phyloP scores from a whole-genome alignment of 345 rosid species.

The Lepidium africanum region DNA sequence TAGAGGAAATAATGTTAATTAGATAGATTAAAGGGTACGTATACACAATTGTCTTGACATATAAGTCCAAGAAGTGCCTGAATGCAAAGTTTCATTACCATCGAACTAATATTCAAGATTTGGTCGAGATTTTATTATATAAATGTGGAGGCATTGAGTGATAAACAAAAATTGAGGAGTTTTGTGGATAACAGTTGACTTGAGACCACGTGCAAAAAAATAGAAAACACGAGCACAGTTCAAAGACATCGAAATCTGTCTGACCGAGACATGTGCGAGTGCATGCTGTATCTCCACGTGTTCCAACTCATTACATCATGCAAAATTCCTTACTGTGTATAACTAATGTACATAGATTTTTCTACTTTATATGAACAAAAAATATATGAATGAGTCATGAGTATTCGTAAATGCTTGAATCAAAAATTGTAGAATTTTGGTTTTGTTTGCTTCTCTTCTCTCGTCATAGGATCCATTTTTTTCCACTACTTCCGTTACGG shows the following conservation, averaged over 20 bases:
- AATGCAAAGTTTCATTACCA: background rate
- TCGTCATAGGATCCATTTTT: background rate
- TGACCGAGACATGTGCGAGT: slow-evolving; percentile 23
- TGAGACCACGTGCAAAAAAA: slow-evolving; percentile 24
- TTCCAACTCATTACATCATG: slow-evolving; percentile 12
- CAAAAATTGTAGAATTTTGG: background rate
- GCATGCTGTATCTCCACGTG: slow-evolving; percentile 24
- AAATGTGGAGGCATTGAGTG: background rate
- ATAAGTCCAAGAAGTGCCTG: background rate
- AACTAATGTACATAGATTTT: background rate
- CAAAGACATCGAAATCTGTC: slow-evolving; percentile 27
- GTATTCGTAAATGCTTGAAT: background rate
- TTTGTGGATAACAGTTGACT: slow-evolving; percentile 25
- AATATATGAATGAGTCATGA: background rate
- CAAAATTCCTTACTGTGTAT: background rate
- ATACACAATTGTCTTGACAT: background rate
- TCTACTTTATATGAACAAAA: background rate
- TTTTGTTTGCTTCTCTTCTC: slow-evolving; percentile 6
- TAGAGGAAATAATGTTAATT: no score
- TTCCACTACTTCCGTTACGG: background rate
- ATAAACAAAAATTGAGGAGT: background rate
- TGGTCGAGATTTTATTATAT: background rate
- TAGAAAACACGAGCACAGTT: slow-evolving; percentile 21
- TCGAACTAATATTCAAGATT: background rate
- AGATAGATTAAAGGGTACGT: no score